phyloP scores from a whole-genome alignment of 495 filamentous ascomycete genomes.

The Neurospora tetrasperma region DNA sequence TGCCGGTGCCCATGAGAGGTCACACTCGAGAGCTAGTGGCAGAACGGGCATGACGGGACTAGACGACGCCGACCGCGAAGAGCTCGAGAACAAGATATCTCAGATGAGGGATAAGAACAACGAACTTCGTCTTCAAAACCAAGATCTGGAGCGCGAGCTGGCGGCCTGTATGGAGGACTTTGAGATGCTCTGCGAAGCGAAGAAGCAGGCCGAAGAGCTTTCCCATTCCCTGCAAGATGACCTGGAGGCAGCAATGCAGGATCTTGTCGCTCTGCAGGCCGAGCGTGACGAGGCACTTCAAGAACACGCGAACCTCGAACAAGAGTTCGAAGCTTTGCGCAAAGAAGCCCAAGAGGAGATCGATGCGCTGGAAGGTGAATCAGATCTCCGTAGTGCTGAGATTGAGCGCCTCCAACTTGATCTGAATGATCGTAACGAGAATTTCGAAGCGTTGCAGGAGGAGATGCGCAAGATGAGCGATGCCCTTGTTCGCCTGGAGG shows the following conservation, averaged over 20 bases:
- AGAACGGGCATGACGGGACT: slow-evolving; percentile 48
- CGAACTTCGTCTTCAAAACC: slow-evolving; percentile 71
- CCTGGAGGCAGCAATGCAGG: slow-evolving; percentile 62
- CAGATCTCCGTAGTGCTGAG: slow-evolving; percentile 63
- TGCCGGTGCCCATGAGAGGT: slow-evolving; percentile 52
- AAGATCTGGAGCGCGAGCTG: slow-evolving; percentile 65
- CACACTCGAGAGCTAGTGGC: slow-evolving; percentile 63
- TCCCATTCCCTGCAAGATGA: slow-evolving; percentile 60
- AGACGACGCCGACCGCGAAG: slow-evolving; percentile 76
- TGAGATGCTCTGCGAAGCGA: slow-evolving; percentile 49
- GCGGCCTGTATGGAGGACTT: slow-evolving; percentile 56
- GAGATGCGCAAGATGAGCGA: slow-evolving; percentile 90
- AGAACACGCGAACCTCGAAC: slow-evolving; percentile 67
- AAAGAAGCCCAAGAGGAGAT: slow-evolving; percentile 78
- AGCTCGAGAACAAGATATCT: slow-evolving; percentile 70
- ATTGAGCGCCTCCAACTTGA: slow-evolving; percentile 60
- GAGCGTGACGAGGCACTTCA: slow-evolving; percentile 81
- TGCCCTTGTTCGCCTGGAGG: slow-evolving; percentile 71
- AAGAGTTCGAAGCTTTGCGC: slow-evolving; percentile 65
- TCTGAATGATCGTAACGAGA: slow-evolving; percentile 62
- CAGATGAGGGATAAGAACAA: slow-evolving; percentile 80
- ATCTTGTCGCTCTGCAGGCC: slow-evolving; percentile 68
- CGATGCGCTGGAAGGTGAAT: slow-evolving; percentile 67
- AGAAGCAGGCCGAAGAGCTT: slow-evolving; percentile 49
- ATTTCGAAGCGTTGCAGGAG: slow-evolving; percentile 71